Evolutionary conservation across 352 stramenopile genomes (phyloP).

Genomic region (Saprolegnia parasitica): DNA sequence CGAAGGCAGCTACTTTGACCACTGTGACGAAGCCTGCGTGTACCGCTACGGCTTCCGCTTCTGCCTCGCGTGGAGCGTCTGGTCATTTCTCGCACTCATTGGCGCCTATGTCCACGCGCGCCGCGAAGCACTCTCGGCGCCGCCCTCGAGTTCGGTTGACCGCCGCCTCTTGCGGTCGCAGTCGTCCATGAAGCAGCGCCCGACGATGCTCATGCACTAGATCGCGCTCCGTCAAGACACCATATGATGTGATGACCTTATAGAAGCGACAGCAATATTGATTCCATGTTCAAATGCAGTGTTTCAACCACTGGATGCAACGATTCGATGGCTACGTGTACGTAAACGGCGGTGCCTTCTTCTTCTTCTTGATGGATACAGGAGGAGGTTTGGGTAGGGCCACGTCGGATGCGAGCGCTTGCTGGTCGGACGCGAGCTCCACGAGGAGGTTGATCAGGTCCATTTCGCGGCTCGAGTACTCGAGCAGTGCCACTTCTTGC

Average conservation of each 20-base stretch:
- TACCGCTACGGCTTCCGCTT: conserved; percentile 79
- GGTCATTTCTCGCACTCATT: conserved; percentile 69
- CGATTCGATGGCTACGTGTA: too few species aligned
- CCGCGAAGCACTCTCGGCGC: neutral
- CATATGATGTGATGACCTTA: too few species aligned
- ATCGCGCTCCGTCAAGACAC: too few species aligned
- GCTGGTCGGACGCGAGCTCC: conserved; percentile 69
- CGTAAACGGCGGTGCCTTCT: too few species aligned
- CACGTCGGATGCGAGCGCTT: conserved; percentile 39
- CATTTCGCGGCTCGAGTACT: conserved; percentile 68
- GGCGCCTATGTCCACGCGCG: conserved; percentile 38
- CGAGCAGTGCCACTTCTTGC: conserved; percentile 64
- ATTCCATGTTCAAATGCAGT: too few species aligned
- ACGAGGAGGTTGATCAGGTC: conserved; percentile 81
- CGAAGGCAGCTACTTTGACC: conserved; percentile 58
- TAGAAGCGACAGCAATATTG: too few species aligned
- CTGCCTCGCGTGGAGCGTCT: conserved; percentile 75
- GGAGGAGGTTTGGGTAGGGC: neutral
- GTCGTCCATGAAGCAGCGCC: conserved; percentile 10
- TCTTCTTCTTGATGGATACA: too few species aligned
- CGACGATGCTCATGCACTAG: conserved; percentile 23
- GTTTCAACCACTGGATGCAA: too few species aligned
- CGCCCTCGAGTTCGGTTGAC: neutral
- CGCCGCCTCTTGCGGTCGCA: neutral
- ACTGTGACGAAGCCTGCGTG: conserved; percentile 71